A percentile compares a stretch with the other conserved stretches of the same genome.
phyloP scores from a whole-genome alignment of 1,284 basidiomycete species.

The Tilletia walkeri region DNA sequence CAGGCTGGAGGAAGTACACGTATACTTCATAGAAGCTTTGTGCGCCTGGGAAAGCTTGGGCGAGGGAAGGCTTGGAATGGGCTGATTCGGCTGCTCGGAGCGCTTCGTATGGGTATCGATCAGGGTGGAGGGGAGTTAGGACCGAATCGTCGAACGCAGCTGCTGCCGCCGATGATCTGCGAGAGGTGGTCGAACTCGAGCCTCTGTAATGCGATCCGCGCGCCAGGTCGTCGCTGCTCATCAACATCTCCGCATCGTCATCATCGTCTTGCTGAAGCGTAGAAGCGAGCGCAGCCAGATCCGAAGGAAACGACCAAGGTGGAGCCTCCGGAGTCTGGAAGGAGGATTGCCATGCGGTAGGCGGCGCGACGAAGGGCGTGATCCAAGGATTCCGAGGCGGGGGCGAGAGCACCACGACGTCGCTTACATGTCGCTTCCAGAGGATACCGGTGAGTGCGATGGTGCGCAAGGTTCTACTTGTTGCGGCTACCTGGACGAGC shows the following conservation, averaged over 20 bases:
- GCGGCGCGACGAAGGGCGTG: neutral
- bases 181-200: no score
- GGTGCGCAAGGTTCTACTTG: neutral
- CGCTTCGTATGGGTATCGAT: neutral
- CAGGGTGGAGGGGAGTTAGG: neutral
- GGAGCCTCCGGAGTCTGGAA: constrained; percentile 1
- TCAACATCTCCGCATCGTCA: neutral
- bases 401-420: neutral
- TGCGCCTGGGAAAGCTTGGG: constrained; percentile 24
- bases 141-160: neutral
- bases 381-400: constrained; percentile 4
- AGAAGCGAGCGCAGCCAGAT: neutral
- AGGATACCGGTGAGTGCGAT: neutral
- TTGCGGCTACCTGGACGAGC: constrained; percentile 1
- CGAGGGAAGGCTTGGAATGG: neutral
- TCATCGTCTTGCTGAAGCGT: neutral
- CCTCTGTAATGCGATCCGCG: neutral
- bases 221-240: neutral
- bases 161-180: neutral
- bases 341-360: neutral
- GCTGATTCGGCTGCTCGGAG: neutral
- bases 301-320: neutral
- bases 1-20: constrained; percentile 23
- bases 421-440: neutral
- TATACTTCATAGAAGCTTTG: constrained; percentile 30